A percentile compares a stretch with the other conserved stretches of the same genome.
phyloP scores from a whole-genome alignment of 1,284 basidiomycete species.

The Microstroma glucosiphilum region DNA sequence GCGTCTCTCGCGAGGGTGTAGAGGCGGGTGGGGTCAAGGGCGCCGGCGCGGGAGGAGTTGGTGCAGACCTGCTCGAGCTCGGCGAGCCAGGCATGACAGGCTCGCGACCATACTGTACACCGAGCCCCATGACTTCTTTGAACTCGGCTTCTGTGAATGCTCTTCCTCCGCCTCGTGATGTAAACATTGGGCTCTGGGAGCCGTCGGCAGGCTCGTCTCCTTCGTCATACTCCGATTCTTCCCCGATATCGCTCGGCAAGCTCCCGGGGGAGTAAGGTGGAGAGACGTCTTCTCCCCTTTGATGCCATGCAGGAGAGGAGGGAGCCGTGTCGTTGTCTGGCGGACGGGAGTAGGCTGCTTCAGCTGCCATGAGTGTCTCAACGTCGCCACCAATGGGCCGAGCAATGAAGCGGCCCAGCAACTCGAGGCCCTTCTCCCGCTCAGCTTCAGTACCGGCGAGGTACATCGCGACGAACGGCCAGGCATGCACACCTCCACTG shows the following conservation, averaged over 20 bases:
- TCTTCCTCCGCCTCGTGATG: not conserved
- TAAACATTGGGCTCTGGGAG: not conserved
- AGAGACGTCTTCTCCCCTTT: not conserved
- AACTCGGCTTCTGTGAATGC: not conserved
- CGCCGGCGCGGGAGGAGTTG: not conserved
- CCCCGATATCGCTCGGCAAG: not conserved
- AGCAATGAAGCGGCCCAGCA: constrained; percentile 37
- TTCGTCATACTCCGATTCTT: constrained; percentile 5
- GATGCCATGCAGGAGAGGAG: not conserved
- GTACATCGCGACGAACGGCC: constrained; percentile 49
- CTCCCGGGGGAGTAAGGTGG: not conserved
- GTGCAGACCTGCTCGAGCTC: not conserved
- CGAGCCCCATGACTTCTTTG: not conserved
- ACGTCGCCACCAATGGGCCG: constrained; percentile 4
- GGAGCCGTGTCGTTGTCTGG: not conserved
- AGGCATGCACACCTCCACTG: constrained; percentile 44
- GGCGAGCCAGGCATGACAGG: not conserved
- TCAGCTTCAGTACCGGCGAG: constrained; percentile 36
- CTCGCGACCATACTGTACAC: not conserved
- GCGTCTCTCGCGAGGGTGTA: not conserved
- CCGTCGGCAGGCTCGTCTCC: not conserved
- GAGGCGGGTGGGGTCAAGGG: not conserved
- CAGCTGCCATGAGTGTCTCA: not conserved
- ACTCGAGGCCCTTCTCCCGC: constrained; percentile 42
- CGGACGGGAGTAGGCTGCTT: not conserved